Conservation (phyloP, 2,329 filamentous ascomycete genomes). For the Sporothrix luriei region DNA sequence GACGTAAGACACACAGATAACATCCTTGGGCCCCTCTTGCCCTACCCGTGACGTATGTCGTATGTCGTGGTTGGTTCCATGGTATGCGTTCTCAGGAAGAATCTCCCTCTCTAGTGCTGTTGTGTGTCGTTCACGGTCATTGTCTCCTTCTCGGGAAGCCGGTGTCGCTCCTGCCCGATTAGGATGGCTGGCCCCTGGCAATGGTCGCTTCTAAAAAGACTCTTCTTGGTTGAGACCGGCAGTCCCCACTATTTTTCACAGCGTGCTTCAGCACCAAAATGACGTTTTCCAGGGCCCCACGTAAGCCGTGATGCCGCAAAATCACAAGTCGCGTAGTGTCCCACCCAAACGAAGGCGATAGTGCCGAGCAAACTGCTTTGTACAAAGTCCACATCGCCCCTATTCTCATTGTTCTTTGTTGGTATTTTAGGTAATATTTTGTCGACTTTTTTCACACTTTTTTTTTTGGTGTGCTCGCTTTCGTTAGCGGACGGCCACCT, state of each 20-base stretch:
- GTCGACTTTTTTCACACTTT: neutral
- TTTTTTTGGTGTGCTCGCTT: neutral
- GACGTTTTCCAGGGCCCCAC: constrained; percentile 7
- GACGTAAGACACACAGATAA: no score
- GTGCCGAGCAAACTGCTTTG: no score
- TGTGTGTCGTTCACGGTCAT: no score
- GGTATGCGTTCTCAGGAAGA: no score
- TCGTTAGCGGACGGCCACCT: neutral
- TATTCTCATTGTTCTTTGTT: neutral
- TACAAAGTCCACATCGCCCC: neutral
- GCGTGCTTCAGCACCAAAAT: constrained; percentile 21
- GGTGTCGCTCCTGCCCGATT: neutral
- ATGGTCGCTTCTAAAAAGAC: neutral
- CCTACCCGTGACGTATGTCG: no score
- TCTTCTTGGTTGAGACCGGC: constrained; percentile 3
- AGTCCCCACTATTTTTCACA: neutral
- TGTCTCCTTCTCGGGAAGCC: neutral
- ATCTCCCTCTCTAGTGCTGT: no score
- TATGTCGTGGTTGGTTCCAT: no score
- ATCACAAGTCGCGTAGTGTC: neutral
- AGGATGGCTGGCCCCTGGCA: neutral
- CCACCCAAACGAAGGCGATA: neutral
- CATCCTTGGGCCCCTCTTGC: no score
- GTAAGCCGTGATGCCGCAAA: neutral
- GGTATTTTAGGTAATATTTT: neutral